These are phyloP conservation scores for Diplodia sapinea DNA, from an alignment of 2,329 filamentous ascomycete species.

Conservation along the genomic window DNA sequence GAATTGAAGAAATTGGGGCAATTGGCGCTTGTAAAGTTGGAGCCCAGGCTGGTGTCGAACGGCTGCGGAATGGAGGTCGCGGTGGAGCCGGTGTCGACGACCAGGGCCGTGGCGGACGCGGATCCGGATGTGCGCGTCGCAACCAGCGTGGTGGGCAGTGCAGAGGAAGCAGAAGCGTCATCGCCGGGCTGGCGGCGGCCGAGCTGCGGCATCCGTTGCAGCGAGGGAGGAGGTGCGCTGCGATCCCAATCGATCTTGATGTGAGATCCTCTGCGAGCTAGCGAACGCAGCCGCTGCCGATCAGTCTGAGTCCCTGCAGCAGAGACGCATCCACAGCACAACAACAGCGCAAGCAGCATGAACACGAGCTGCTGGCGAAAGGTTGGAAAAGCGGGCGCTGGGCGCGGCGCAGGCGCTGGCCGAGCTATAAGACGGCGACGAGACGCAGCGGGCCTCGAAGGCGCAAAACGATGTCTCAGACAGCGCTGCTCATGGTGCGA, in stretches of 20 bases:
- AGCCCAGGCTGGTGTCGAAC: slow-evolving; percentile 57
- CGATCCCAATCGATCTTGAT: slow-evolving; percentile 29
- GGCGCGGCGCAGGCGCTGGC: neutral
- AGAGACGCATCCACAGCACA: slow-evolving; percentile 25
- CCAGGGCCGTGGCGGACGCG: slow-evolving; percentile 11
- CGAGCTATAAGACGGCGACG: slow-evolving; percentile 24
- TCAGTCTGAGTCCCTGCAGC: slow-evolving; percentile 30
- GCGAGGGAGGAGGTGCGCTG: slow-evolving; percentile 13
- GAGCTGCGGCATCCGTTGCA: slow-evolving; percentile 29
- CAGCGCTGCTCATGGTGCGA: slow-evolving; percentile 29
- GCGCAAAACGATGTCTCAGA: slow-evolving; percentile 19
- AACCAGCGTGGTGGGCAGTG: slow-evolving; percentile 27
- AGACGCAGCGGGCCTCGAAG: slow-evolving; percentile 11
- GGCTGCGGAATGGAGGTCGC: slow-evolving; percentile 46
- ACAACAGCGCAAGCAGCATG: slow-evolving; percentile 27
- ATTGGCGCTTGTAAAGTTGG: slow-evolving; percentile 57
- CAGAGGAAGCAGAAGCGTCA: slow-evolving; percentile 23
- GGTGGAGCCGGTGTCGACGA: slow-evolving; percentile 31
- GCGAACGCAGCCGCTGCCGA: slow-evolving; percentile 26
- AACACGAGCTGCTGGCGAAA: slow-evolving; percentile 8
- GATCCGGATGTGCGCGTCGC: slow-evolving; percentile 15
- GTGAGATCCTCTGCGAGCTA: slow-evolving; percentile 20
- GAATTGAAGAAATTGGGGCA: slow-evolving; percentile 72
- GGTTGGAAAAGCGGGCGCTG: slow-evolving; percentile 1
- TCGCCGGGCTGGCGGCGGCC: slow-evolving; percentile 18